These are phyloP conservation scores for Sphagnum magellanicum DNA, from an alignment of 228 moss, liverwort and hornwort species.

Conservation along the genomic window DNA sequence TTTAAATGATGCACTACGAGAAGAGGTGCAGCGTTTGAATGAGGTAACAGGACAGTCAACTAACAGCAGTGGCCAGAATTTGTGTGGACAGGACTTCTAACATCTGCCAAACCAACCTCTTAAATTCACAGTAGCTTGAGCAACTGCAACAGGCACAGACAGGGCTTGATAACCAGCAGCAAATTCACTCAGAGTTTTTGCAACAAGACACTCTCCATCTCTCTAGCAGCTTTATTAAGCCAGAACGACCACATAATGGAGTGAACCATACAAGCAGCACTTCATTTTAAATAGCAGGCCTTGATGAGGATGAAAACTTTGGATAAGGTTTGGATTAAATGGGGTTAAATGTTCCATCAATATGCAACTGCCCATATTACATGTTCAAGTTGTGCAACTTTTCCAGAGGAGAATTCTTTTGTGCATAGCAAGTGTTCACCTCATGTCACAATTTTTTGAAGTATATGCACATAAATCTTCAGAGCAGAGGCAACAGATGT, in stretches of 20 bases:
- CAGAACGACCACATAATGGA: conserved; percentile 43
- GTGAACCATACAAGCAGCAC: conserved; percentile 53
- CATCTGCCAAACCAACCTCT: conserved; percentile 60
- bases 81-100: conserved; percentile 39
- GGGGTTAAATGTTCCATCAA: too few relatives aligned
- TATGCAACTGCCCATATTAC: too few relatives aligned
- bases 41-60: conserved; percentile 56
- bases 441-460: too few relatives aligned
- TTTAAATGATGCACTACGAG: conserved; percentile 72
- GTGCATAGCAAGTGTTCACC: too few relatives aligned
- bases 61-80: conserved; percentile 22
- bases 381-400: too few relatives aligned
- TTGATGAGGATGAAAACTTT: neutral
- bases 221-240: conserved; percentile 46
- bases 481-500: too few relatives aligned
- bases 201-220: conserved; percentile 55
- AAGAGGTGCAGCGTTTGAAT: conserved; percentile 71
- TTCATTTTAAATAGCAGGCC: conserved; percentile 15
- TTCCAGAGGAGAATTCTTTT: too few relatives aligned
- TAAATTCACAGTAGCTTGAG: conserved; percentile 49
- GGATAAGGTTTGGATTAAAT: too few relatives aligned
- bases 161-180: conserved; percentile 19
- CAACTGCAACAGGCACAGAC: conserved; percentile 28
- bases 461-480: too few relatives aligned
- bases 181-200: conserved; percentile 47